Conservation (phyloP, 306 rosid genomes). For the Vigna angularis region DNA sequence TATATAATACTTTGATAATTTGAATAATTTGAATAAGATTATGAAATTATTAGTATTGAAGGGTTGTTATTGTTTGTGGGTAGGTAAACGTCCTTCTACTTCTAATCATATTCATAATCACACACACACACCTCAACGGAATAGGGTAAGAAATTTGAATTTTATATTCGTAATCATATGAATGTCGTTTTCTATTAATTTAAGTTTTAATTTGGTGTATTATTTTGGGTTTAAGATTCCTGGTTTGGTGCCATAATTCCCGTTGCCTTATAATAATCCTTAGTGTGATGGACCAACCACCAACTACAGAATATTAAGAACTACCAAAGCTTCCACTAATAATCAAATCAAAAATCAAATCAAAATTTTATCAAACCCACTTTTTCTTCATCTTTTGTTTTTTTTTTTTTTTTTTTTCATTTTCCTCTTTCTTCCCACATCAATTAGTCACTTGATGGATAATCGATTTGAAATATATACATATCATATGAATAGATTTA, state of each 20-base stretch:
- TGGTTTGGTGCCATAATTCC: conserved; percentile 57
- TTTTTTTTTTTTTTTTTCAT: not conserved
- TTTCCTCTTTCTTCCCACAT: conserved; percentile 15
- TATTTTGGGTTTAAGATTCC: conserved; percentile 35
- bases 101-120: not conserved
- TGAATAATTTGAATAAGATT: not conserved
- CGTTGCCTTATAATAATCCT: conserved; percentile 43
- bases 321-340: not conserved
- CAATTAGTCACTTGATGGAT: conserved; percentile 6
- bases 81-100: conserved; percentile 23
- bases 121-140: not conserved
- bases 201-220: not conserved
- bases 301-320: conserved; percentile 21
- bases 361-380: not conserved
- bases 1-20: not conserved
- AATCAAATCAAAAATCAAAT: conserved; percentile 9
- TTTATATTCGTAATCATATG: not conserved
- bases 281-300: conserved; percentile 51
- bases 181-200: conserved; percentile 30
- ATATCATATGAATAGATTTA: not conserved
- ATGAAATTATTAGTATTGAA: not conserved
- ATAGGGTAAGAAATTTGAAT: not conserved
- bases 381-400: not conserved
- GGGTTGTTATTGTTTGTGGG: not conserved
- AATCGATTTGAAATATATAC: not conserved